These are phyloP conservation scores for Candida alai DNA, from an alignment of 805 yeast genomes.

Conservation along the genomic window DNA sequence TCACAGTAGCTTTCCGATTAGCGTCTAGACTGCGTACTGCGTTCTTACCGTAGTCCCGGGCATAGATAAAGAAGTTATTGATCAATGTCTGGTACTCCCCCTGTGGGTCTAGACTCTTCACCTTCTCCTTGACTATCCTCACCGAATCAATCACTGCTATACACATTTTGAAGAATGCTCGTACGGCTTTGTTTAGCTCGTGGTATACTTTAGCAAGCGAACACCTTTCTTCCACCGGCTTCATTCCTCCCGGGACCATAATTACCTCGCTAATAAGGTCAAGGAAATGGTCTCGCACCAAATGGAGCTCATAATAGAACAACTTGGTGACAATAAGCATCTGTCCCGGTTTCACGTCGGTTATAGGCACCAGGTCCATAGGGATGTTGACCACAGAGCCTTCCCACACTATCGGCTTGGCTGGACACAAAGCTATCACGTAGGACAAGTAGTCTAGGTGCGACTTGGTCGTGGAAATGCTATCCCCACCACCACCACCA, in stretches of 20 bases:
- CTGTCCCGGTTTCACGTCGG: constrained; percentile 64
- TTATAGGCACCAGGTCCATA: constrained; percentile 43
- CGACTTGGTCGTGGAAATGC: no score
- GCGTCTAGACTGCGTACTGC: constrained; percentile 63
- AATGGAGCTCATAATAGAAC: constrained; percentile 52
- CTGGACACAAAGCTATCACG: constrained; percentile 68
- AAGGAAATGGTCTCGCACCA: constrained; percentile 53
- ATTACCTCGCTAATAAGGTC: constrained; percentile 55
- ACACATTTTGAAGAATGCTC: constrained; percentile 64
- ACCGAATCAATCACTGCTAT: constrained; percentile 61
- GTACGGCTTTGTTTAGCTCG: constrained; percentile 64
- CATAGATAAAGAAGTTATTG: constrained; percentile 69
- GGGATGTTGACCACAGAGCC: constrained; percentile 65
- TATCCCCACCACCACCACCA: neutral
- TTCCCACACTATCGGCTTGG: constrained; percentile 87
- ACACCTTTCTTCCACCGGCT: constrained; percentile 59
- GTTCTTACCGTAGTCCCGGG: constrained; percentile 77
- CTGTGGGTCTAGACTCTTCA: constrained; percentile 44
- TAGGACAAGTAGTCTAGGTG: constrained; percentile 46
- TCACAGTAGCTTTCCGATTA: constrained; percentile 60
- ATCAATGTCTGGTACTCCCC: constrained; percentile 73
- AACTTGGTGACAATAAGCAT: constrained; percentile 67
- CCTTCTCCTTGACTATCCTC: constrained; percentile 48
- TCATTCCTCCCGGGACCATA: constrained; percentile 28
- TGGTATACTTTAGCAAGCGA: constrained; percentile 70